These are phyloP conservation scores for Petunia hybrid DNA, from an alignment of 305 asterid species.

Conservation along the genomic window DNA sequence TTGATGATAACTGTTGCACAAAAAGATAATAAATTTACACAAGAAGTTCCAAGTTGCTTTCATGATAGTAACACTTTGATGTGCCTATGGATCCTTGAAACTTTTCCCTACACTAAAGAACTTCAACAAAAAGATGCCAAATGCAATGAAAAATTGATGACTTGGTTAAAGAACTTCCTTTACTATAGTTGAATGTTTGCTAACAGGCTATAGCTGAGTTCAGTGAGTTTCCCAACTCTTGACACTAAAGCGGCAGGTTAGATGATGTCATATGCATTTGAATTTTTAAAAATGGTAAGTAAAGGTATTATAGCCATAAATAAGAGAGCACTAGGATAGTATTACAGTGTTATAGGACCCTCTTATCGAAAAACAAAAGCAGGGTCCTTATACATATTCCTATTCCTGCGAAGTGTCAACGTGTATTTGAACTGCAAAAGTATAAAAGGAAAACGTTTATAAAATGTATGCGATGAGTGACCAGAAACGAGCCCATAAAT, in stretches of 20 bases:
- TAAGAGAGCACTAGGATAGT: too few species aligned
- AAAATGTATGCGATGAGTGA: background rate
- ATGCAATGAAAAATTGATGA: background rate
- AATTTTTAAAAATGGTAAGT: too few species aligned
- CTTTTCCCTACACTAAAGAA: background rate
- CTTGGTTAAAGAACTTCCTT: background rate
- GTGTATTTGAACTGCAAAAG: background rate
- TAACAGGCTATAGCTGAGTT: background rate
- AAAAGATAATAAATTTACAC: background rate
- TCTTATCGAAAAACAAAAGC: too few species aligned
- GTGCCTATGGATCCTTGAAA: background rate
- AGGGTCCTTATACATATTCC: too few species aligned
- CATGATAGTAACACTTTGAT: background rate
- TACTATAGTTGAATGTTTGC: background rate
- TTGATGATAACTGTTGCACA: background rate
- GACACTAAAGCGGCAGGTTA: background rate
- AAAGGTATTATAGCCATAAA: too few species aligned
- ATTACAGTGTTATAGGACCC: too few species aligned
- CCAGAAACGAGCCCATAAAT: background rate
- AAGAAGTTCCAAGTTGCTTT: background rate
- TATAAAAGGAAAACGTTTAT: background rate
- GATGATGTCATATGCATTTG: background rate
- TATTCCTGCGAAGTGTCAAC: too few species aligned
- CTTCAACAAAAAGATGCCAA: slow-evolving; percentile 9
- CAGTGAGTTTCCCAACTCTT: background rate